Percentiles rank a stretch among this genome's conserved stretches.
Evolutionary conservation across 2,329 filamentous ascomycete species (phyloP).

Genomic region (Calonectria multiphialidica): DNA sequence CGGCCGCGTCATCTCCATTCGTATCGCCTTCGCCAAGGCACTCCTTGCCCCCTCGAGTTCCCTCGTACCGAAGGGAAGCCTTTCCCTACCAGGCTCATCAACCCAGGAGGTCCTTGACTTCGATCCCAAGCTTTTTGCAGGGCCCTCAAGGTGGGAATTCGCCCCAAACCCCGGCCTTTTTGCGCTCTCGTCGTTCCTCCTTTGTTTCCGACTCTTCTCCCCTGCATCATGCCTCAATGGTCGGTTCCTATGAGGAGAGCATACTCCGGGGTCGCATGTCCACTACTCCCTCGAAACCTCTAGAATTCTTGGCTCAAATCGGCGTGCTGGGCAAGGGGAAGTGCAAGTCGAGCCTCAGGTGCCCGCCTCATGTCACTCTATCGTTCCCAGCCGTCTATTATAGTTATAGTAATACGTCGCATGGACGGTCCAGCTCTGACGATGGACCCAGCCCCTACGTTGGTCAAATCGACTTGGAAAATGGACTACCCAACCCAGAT

Average conservation of each 20-base stretch:
- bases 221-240: slow-evolving; percentile 92
- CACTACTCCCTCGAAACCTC: slow-evolving; percentile 89
- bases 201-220: slow-evolving; percentile 80
- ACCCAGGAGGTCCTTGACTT: slow-evolving; percentile 80
- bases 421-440: slow-evolving; percentile 73
- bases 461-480: slow-evolving; percentile 91
- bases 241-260: slow-evolving; percentile 97
- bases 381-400: slow-evolving; percentile 97
- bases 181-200: slow-evolving; percentile 75
- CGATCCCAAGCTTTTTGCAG: slow-evolving; percentile 57
- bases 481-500: slow-evolving; percentile 71
- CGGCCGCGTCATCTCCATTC: slow-evolving; percentile 64
- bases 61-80: slow-evolving; percentile 67
- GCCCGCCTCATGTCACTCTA: slow-evolving; percentile 89
- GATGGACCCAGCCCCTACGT: slow-evolving; percentile 97
- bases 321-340: slow-evolving; percentile 91
- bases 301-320: slow-evolving; percentile 95
- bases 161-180: slow-evolving; percentile 63
- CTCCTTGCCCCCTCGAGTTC: slow-evolving; percentile 38
- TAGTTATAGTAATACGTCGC: slow-evolving; percentile 80
- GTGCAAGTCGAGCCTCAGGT: slow-evolving; percentile 86
- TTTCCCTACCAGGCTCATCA: slow-evolving; percentile 83
- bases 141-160: slow-evolving; percentile 50
- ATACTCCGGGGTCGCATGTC: slow-evolving; percentile 97
- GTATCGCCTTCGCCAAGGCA: slow-evolving; percentile 53